These are phyloP conservation scores for Leersia perrieri DNA, from an alignment of 176 grass and related monocot genomes.

Conservation along the genomic window DNA sequence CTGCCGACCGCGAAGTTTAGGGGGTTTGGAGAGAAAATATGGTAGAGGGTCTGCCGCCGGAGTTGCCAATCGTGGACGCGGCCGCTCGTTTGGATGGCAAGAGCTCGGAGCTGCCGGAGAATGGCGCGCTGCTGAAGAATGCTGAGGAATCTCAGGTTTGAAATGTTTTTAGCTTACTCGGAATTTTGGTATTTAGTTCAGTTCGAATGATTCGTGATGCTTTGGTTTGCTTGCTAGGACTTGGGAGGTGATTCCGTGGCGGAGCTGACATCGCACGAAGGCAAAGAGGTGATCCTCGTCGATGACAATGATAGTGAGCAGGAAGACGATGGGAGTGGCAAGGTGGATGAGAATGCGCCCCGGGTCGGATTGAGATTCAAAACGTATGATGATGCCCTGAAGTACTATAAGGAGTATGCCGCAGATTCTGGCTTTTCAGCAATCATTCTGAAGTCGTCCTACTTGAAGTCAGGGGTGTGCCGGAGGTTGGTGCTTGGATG, in stretches of 20 bases:
- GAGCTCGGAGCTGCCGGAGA: constrained; percentile 8
- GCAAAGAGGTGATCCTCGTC: constrained; percentile 51
- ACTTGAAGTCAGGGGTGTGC: constrained; percentile 78
- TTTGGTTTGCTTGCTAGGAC: constrained; percentile 31
- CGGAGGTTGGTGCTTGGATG: constrained; percentile 81
- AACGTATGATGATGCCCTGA: constrained; percentile 70
- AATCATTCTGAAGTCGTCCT: constrained; percentile 63
- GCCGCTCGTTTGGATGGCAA: constrained; percentile 9
- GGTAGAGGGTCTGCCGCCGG: constrained; percentile 23
- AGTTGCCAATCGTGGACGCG: constrained; percentile 5
- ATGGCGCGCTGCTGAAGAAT: not conserved
- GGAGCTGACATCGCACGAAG: constrained; percentile 23
- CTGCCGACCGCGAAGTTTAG: not conserved
- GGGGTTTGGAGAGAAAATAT: not conserved
- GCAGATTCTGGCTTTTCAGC: constrained; percentile 61
- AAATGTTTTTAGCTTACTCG: not conserved
- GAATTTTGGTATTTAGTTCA: not conserved
- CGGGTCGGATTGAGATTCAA: constrained; percentile 67
- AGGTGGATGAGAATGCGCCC: constrained; percentile 50
- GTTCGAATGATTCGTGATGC: not conserved
- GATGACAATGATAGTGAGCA: constrained; percentile 54
- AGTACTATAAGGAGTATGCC: constrained; percentile 88
- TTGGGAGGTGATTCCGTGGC: constrained; percentile 11
- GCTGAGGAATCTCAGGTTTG: constrained; percentile 36
- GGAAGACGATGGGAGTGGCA: constrained; percentile 25